These are phyloP conservation scores for Cunninghamia lanceolata DNA, from an alignment of 75 land plant genomes.

Conservation along the genomic window DNA sequence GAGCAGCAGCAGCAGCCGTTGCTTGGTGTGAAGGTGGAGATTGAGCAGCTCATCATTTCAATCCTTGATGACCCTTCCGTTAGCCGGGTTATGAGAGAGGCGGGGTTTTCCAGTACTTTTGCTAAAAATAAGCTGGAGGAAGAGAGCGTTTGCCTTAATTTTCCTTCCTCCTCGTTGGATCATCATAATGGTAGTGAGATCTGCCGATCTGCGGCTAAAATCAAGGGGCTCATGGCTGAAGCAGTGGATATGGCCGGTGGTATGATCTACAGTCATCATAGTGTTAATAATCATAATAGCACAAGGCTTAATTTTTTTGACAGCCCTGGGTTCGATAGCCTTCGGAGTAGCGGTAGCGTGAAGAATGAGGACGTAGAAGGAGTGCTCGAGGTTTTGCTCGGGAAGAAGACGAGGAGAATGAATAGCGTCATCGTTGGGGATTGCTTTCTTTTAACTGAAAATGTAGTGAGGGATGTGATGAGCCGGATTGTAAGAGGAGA, in stretches of 20 bases:
- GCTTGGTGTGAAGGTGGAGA: constrained; percentile 65
- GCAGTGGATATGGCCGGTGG: not conserved
- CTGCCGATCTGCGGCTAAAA: not conserved
- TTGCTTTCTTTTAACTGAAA: constrained; percentile 25
- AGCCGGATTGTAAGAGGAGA: constrained; percentile 34
- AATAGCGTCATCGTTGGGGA: constrained; percentile 52
- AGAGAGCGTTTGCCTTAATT: not conserved
- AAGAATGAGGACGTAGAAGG: constrained; percentile 26
- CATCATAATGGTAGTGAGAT: not conserved
- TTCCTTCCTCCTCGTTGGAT: not conserved
- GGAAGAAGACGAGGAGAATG: constrained; percentile 17
- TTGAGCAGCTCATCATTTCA: constrained; percentile 70
- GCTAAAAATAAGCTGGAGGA: constrained; percentile 59
- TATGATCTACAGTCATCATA: not conserved
- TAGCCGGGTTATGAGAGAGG: constrained; percentile 71
- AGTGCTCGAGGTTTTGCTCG: constrained; percentile 37
- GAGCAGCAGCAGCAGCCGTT: constrained; percentile 43
- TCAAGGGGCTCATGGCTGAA: not conserved
- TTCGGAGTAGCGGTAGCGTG: not conserved
- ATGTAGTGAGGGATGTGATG: constrained; percentile 34
- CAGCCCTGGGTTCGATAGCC: constrained; percentile 17
- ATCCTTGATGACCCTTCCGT: constrained; percentile 70
- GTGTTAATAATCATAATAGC: constrained; percentile 20
- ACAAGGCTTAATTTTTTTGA: constrained; percentile 14
- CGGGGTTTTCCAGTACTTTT: constrained; percentile 57